These are phyloP conservation scores for Nitzschia sp. DNA, from an alignment of 108 stramenopile genomes.

Conservation along the genomic window DNA sequence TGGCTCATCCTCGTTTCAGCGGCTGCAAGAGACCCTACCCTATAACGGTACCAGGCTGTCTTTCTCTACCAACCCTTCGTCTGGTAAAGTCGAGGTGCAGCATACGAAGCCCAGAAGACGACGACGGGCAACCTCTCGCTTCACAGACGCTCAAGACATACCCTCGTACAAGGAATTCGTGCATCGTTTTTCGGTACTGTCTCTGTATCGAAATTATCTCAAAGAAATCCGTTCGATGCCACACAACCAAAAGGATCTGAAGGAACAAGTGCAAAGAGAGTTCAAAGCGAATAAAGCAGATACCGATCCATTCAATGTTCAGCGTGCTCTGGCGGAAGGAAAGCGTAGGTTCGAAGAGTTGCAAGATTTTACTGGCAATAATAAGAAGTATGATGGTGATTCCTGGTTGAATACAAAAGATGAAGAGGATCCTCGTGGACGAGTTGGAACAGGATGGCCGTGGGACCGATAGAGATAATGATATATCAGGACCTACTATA, in stretches of 20 bases:
- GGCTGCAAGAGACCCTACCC: not conserved
- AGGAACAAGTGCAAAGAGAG: constrained; percentile 34
- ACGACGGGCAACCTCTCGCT: not conserved
- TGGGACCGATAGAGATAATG: constrained; percentile 51
- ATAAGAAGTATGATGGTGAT: constrained; percentile 41
- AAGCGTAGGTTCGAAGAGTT: constrained; percentile 58
- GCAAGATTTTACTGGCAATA: constrained; percentile 53
- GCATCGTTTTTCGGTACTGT: constrained; percentile 56
- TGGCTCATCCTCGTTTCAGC: not conserved
- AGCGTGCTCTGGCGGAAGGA: constrained; percentile 59
- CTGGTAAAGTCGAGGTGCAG: constrained; percentile 2
- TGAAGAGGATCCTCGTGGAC: constrained; percentile 68
- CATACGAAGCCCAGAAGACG: constrained; percentile 13
- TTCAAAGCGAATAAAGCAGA: constrained; percentile 53
- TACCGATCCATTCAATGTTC: constrained; percentile 50
- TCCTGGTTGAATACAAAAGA: constrained; percentile 80
- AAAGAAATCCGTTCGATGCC: constrained; percentile 45
- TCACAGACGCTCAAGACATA: constrained; percentile 19
- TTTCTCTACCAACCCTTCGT: not conserved
- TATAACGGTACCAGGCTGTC: not conserved
- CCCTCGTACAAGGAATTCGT: constrained; percentile 77
- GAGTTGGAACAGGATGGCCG: constrained; percentile 78
- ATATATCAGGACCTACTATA: no score
- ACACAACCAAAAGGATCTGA: constrained; percentile 29
- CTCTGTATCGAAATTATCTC: constrained; percentile 68